These are phyloP conservation scores for Gryganskiella cystojenkinii DNA, from an alignment of 192 early-diverging fungal genomes.

Conservation along the genomic window DNA sequence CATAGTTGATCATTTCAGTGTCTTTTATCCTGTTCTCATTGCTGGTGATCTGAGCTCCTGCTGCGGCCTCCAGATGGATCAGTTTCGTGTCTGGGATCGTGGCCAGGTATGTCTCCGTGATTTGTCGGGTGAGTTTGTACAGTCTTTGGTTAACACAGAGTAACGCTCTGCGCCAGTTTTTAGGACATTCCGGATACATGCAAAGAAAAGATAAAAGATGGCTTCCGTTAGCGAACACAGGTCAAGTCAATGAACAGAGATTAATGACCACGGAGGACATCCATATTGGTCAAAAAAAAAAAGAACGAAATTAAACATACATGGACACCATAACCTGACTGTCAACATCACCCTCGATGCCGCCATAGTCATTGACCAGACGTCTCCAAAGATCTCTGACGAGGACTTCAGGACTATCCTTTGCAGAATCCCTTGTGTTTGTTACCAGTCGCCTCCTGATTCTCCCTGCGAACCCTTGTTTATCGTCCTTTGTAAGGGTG, in stretches of 20 bases:
- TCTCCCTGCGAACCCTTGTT: background rate
- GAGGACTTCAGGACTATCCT: slow-evolving; percentile 36
- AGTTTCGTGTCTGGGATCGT: slow-evolving; percentile 35
- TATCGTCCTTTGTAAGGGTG: slow-evolving; percentile 1
- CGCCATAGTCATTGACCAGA: slow-evolving; percentile 48
- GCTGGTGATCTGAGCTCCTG: background rate
- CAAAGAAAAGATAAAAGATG: background rate
- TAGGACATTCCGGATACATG: no score
- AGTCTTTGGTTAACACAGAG: slow-evolving; percentile 42
- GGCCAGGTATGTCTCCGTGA: slow-evolving; percentile 35
- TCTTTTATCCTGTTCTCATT: slow-evolving; percentile 1
- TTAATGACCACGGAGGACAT: background rate
- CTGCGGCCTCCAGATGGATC: slow-evolving; percentile 23
- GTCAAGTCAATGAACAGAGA: background rate
- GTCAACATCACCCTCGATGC: slow-evolving; percentile 54
- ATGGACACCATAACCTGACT: slow-evolving; percentile 55
- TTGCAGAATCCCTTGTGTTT: slow-evolving; percentile 9
- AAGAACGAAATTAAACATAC: slow-evolving; percentile 20
- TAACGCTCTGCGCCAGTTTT: slow-evolving; percentile 10
- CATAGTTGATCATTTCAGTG: slow-evolving; percentile 25
- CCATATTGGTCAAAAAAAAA: no score
- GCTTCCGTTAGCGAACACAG: background rate
- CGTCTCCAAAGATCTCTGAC: slow-evolving; percentile 46
- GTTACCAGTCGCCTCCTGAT: background rate
- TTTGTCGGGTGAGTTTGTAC: slow-evolving; percentile 24